These are phyloP conservation scores for Termitomyces sp. DNA, from an alignment of 768 basidiomycete genomes.

Conservation along the genomic window DNA sequence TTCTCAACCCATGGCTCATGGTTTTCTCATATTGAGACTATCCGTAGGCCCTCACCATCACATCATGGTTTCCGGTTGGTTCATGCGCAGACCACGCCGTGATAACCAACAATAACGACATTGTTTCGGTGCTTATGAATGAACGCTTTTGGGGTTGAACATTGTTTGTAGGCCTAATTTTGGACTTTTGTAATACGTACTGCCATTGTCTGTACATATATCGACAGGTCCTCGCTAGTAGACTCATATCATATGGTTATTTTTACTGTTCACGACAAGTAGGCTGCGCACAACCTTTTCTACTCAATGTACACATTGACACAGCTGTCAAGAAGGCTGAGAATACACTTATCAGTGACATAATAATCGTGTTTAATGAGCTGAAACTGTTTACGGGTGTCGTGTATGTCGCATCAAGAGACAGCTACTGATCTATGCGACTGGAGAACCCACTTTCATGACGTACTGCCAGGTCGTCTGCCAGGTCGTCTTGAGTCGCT, in stretches of 20 bases:
- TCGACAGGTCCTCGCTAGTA: not conserved
- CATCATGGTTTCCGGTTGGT: not conserved
- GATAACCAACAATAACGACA: not conserved
- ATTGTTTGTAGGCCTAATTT: conserved; percentile 4
- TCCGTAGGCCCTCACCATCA: not conserved
- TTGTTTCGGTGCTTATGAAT: conserved; percentile 4
- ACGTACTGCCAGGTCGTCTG: no score
- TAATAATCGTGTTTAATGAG: no score
- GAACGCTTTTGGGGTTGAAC: not conserved
- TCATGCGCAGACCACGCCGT: no score
- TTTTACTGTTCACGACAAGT: not conserved
- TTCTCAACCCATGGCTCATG: conserved; percentile 87
- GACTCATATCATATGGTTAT: not conserved
- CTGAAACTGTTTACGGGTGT: not conserved
- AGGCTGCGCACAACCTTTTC: not conserved
- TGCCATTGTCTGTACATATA: not conserved
- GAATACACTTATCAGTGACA: no score
- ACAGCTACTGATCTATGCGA: not conserved
- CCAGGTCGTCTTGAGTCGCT: no score
- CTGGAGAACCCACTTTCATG: no score
- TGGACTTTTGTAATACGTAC: not conserved
- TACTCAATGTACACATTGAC: not conserved
- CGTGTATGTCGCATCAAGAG: not conserved
- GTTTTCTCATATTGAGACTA: conserved; percentile 57
- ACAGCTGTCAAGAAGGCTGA: not conserved